Percentiles rank a stretch among this genome's conserved stretches.
phyloP scores from a whole-genome alignment of 768 basidiomycete genomes.

The Boletus pseudo-olivaceus region DNA sequence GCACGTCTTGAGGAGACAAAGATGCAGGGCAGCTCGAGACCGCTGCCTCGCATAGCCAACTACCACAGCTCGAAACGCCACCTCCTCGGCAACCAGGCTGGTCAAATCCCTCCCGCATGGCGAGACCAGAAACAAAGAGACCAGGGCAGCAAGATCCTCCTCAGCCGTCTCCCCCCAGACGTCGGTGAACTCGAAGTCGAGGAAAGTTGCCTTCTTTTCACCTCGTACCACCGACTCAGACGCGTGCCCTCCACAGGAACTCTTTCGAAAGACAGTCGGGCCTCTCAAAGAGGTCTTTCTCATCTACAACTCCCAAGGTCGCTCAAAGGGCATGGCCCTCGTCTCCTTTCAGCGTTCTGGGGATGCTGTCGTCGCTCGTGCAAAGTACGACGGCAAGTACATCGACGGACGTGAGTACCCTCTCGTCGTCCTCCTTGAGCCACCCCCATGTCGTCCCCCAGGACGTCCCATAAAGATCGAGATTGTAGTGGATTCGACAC shows the following conservation, averaged over 20 bases:
- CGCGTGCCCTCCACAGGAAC: conserved; percentile 44
- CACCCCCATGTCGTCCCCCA: conserved; percentile 22
- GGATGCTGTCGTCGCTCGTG: conserved; percentile 59
- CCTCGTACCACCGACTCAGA: neutral
- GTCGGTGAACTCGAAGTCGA: conserved; percentile 67
- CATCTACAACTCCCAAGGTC: conserved; percentile 71
- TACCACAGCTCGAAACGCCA: conserved; percentile 55
- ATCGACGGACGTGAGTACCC: conserved; percentile 55
- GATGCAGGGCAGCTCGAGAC: conserved; percentile 1
- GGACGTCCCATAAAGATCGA: conserved; percentile 68
- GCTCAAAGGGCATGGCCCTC: conserved; percentile 78
- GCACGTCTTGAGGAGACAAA: neutral
- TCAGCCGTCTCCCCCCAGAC: conserved; percentile 65
- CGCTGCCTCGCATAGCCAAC: conserved; percentile 37
- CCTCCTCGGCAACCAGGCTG: conserved; percentile 56
- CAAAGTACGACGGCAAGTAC: conserved; percentile 73
- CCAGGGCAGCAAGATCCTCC: conserved; percentile 61
- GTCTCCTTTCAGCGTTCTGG: conserved; percentile 61
- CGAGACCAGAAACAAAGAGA: conserved; percentile 38
- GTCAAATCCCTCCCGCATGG: conserved; percentile 62
- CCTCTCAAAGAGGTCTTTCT: conserved; percentile 68
- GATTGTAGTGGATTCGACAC: conserved; percentile 49
- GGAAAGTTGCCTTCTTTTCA: conserved; percentile 35
- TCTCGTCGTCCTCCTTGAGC: neutral
- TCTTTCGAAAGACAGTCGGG: conserved; percentile 75